Conservation (phyloP, 208 protist species). For the Trypanosoma lewisi region DNA sequence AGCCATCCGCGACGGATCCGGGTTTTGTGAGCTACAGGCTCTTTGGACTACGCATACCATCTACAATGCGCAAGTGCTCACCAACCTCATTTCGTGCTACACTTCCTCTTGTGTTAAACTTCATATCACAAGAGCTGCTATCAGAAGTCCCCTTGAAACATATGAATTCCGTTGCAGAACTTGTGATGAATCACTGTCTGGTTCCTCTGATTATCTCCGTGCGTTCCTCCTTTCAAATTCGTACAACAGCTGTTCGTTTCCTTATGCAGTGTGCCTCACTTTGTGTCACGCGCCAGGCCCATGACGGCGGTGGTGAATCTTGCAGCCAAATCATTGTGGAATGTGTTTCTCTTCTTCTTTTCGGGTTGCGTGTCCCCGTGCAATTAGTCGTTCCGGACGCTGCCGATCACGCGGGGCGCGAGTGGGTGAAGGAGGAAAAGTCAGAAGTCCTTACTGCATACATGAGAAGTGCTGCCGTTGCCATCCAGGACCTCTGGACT, state of each 20-base stretch:
- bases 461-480: neutral
- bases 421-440: constrained; percentile 24
- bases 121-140: constrained; percentile 66
- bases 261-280: constrained; percentile 58
- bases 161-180: constrained; percentile 26
- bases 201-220: constrained; percentile 62
- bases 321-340: constrained; percentile 28
- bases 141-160: constrained; percentile 29
- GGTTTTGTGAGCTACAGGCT: constrained; percentile 37
- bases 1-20: constrained; percentile 14
- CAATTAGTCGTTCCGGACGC: constrained; percentile 29
- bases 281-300: constrained; percentile 25
- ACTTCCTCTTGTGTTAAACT: constrained; percentile 54
- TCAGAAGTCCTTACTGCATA: constrained; percentile 9
- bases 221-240: constrained; percentile 26
- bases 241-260: constrained; percentile 43
- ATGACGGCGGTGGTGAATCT: neutral
- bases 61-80: constrained; percentile 67
- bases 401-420: constrained; percentile 27
- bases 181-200: constrained; percentile 69
- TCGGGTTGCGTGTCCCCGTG: constrained; percentile 21
- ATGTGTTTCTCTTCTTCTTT: constrained; percentile 34
- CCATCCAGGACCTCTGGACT: constrained; percentile 15
- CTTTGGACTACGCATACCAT: constrained; percentile 49
- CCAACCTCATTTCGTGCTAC: constrained; percentile 60